Base-by-base conservation (phyloP, 352 stramenopile genomes). In the Globisporangium spinosum region DNA sequence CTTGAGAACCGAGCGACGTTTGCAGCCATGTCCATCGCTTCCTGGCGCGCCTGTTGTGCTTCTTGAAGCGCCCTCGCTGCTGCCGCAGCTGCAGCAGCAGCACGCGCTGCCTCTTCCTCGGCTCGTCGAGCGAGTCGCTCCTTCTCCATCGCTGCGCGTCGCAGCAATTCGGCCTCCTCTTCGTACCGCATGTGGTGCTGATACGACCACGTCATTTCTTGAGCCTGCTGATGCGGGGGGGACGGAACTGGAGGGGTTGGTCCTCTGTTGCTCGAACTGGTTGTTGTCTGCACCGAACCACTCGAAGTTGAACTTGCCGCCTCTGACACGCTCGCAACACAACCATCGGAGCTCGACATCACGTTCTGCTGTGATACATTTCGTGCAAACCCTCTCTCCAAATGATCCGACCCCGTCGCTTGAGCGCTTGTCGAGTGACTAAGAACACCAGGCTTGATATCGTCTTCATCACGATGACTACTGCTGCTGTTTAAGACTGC, bases 21-120 rank as follows among this genome's bases (percentile, higher is more conserved):
- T 6, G 84, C 83, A 58, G 87, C 86, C 87, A 94, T 90, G 57
- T 95, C 83, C 73, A 94, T 77, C 13, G 87, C 88, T 78, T 94
- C 82, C 40, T 93, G 80, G 0, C 87, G 83, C 13, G 88, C 88
- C 58, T 93, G 79, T 23, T 90, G 82, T 0, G 87, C 87, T 59
- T 93, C 87, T 43, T 93, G 85, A 2, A 93, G 75, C 6, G 87
- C 87, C 53, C 85, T 75, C 0, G 88, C 86, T 10, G 88, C 88
- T 3, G 84, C 88, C 0, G 82, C 85, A 0, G 88, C 88, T 0
- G 82, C 86, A 1, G 82, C 87, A 12, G 85, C 83, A 17, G 88
- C 88, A 29, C 85, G 76, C 27, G 85, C 81, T 12, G 88, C 88
- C 47, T 96, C 88, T 77, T 96, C 88, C 65, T 96, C 87, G 2